phyloP scores from a whole-genome alignment of 345 rosid genomes.

The Geranium brycei region DNA sequence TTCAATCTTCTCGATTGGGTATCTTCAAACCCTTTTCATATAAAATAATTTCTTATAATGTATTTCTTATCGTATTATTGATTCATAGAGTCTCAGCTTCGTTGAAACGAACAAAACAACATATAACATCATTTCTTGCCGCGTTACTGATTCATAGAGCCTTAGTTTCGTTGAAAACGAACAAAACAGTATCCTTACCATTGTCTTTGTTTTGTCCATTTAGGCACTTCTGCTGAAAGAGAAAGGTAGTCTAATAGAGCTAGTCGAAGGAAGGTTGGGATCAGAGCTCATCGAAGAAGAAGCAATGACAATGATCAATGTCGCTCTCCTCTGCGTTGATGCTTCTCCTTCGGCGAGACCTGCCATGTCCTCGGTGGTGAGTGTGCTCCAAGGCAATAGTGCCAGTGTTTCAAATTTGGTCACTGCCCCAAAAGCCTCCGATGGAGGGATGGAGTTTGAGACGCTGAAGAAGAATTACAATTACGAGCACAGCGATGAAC shows the following conservation, averaged over 20 bases:
- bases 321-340: slow-evolving; percentile 20
- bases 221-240: slow-evolving; percentile 22
- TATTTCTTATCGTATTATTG: not conserved
- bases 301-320: slow-evolving; percentile 10
- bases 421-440: not conserved
- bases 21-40: not conserved
- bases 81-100: too few species aligned
- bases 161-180: not conserved
- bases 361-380: slow-evolving; percentile 20
- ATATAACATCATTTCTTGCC: too few species aligned
- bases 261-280: slow-evolving; percentile 20
- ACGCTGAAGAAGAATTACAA: slow-evolving; percentile 9
- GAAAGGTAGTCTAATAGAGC: slow-evolving; percentile 17
- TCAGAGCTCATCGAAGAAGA: slow-evolving; percentile 13
- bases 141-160: too few species aligned
- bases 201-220: not conserved
- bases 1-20: slow-evolving; percentile 26
- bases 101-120: too few species aligned
- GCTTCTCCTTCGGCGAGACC: slow-evolving; percentile 20
- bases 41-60: not conserved
- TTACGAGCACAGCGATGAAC: not conserved
- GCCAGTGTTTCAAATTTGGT: slow-evolving; percentile 6
- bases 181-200: not conserved
- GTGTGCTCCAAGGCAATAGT: slow-evolving; percentile 22
- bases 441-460: slow-evolving; percentile 1